Evolutionary conservation across 345 rosid species (phyloP), one percentile per base, ranked within the genome.

Genomic region (Euphorbia pulcherrima): DNA sequence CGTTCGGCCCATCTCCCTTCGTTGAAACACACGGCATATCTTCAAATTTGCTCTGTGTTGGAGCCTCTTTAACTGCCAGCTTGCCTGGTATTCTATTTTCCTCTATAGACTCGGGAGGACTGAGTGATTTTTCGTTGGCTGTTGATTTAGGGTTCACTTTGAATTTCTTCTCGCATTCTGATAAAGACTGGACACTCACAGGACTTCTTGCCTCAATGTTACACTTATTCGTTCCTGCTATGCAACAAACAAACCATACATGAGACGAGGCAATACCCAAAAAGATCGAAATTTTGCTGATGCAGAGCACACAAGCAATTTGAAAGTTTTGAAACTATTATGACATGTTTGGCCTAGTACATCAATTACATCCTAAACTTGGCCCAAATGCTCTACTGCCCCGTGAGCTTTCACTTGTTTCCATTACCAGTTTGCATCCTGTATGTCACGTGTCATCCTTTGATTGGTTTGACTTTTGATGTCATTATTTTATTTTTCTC

Each of bases 161-260:
- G 29, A 29, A 33, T 70, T 69, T 77, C 56, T 68, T 77, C 52
- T 76, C 81, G 41, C 62, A 40, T 53, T 83, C 82, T 0, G 68
- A 55, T 20, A 21, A 37, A 35, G 84, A 76, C 26, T 82, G 83
- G 8, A 62, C 68, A 37, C 71, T 77, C 8, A 84, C 58, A 35
- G 88, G 87, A 66, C 90, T 83, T 72, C 80, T 73, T 64, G 81
- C 70, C 33, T 80, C 88, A 12, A 44, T 44, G 6, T 60, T 24
- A 17, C 75, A 26, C 68, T 75, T 85, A 70, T 68, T 77, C 50
- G 46, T 78, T 77, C 82, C 92, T 85, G 73, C 68, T 77, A 68
- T 54, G 59, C 55, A 69, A 65, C 60, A n/a, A 46, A 64, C 21
- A 13, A 28, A 37, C 12, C 2, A 14, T 37, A 13, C 9, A 30